Evolutionary conservation across 768 basidiomycete species (phyloP), one percentile per base, ranked within the genome.

Genomic region (Tylopilus sp.): DNA sequence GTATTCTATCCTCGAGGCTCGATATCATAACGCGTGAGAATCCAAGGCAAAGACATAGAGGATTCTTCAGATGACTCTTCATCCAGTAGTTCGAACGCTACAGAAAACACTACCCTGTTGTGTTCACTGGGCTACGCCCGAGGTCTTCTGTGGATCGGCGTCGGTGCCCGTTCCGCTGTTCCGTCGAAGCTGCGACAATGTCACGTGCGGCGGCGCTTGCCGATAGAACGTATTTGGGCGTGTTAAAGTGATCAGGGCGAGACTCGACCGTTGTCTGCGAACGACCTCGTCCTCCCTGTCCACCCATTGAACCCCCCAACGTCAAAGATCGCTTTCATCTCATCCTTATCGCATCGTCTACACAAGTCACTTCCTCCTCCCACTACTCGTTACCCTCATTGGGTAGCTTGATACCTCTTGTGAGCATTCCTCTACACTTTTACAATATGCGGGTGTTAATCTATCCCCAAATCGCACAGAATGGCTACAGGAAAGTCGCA

Each of bases 141-240:
- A 38, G 36, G 2, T 31, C 13, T 31, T 31, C 15, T 31, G 20
- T 20, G 33, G 36, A 44, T 49, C 45, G 51, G 57, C n/a, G 47
- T 26, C 15, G 50, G 42, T 18, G 46, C 48, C 47, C 48, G 52
- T 51, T 59, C 56, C 52, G 54, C 20, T 52, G 46, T 57, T 66
- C 61, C 63, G 63, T 51, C 51, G 30, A 28, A 10, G 26, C 6
- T 49, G 4, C 35, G 47, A 21, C 45, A 31, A 25, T 47, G 53
- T 67, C 64, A 67, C 65, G 64, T 67, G 65, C 48, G 5, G 30
- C 65, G 64, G 64, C 49, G 59, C 64, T 67, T 67, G 64, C 64
- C 64, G 64, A 66, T 57, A 53, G 44, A 5, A 52, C 59, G 43
- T 50, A 61, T 62, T 61, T 64, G 57, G 53, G 57, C 59, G 51